Evolutionary conservation across 208 protist genomes (phyloP).

Genomic region (Leishmania martiniquensis): DNA sequence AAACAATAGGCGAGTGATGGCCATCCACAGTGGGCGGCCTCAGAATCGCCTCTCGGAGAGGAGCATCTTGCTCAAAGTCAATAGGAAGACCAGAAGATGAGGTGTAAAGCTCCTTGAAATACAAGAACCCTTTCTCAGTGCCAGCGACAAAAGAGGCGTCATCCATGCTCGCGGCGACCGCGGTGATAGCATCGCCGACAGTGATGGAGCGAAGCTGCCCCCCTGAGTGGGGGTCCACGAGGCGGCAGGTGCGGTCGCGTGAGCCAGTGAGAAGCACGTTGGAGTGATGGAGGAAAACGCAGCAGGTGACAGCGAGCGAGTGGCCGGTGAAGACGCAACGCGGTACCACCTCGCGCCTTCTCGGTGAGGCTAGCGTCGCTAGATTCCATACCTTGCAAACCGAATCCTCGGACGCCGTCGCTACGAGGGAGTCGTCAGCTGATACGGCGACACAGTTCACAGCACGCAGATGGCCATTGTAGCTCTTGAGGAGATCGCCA

Average conservation of each 20-base stretch:
- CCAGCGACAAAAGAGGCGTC: constrained; percentile 59
- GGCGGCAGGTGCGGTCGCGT: constrained; percentile 66
- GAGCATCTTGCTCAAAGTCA: constrained; percentile 7
- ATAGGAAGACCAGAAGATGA: constrained; percentile 3
- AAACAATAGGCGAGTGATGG: constrained; percentile 63
- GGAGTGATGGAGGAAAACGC: constrained; percentile 57
- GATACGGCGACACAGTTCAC: constrained; percentile 68
- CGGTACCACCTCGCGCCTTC: constrained; percentile 29
- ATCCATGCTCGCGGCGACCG: constrained; percentile 41
- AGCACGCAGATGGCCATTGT: constrained; percentile 60
- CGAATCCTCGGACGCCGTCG: constrained; percentile 77
- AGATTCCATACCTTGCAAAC: constrained; percentile 78
- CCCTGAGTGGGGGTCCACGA: constrained; percentile 62
- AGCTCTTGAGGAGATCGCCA: constrained; percentile 67
- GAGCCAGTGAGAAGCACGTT: constrained; percentile 67
- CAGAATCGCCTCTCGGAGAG: constrained; percentile 24
- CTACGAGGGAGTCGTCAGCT: constrained; percentile 56
- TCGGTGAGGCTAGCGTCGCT: constrained; percentile 38
- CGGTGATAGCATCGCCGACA: constrained; percentile 62
- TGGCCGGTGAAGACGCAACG: constrained; percentile 66
- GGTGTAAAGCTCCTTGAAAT: constrained; percentile 42
- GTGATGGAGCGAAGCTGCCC: constrained; percentile 56
- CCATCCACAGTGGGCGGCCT: constrained; percentile 51
- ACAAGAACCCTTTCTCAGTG: constrained; percentile 57
- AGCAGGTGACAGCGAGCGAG: constrained; percentile 66